Evolutionary conservation across 257 asterid genomes (phyloP).

Genomic region (Lavandula angustifolia): DNA sequence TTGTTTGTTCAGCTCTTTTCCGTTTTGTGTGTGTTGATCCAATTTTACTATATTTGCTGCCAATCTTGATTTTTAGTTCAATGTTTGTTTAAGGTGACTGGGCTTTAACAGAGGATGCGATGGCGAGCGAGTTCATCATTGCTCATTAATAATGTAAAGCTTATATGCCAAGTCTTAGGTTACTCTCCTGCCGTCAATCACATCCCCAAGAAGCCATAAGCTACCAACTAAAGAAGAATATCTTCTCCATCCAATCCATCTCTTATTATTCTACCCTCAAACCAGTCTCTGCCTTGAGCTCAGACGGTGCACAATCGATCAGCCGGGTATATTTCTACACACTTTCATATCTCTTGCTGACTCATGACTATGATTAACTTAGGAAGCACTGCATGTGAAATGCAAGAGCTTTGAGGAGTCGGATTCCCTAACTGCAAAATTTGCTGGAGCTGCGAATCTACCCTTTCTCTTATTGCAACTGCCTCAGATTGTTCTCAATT

Average conservation of each 20-base stretch:
- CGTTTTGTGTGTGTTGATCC: no score
- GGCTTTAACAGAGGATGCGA: slow-evolving; percentile 23
- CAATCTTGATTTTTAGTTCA: slow-evolving; percentile 7
- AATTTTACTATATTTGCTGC: no score
- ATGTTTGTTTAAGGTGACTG: slow-evolving; percentile 19
- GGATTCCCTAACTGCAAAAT: slow-evolving; percentile 83
- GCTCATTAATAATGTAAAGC: slow-evolving; percentile 44
- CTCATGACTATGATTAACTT: slow-evolving; percentile 27
- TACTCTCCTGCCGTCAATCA: slow-evolving; percentile 26
- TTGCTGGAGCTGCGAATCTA: slow-evolving; percentile 88
- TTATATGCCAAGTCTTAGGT: slow-evolving; percentile 31
- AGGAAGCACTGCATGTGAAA: slow-evolving; percentile 50
- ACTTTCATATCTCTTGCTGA: slow-evolving; percentile 13
- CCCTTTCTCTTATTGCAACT: slow-evolving; percentile 90
- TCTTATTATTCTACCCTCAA: slow-evolving; percentile 36
- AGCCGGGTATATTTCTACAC: slow-evolving; percentile 49
- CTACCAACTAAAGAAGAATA: slow-evolving; percentile 31
- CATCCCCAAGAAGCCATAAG: slow-evolving; percentile 18
- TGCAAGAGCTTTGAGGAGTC: slow-evolving; percentile 60
- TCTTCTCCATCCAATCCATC: slow-evolving; percentile 33
- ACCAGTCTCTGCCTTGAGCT: slow-evolving; percentile 45
- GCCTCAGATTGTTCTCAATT: slow-evolving; percentile 90
- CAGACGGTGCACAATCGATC: slow-evolving; percentile 46
- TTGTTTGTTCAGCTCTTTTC: no score
- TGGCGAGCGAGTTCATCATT: slow-evolving; percentile 54